Conservation (phyloP, 441 rosid species). For the Syzygium malaccense region DNA sequence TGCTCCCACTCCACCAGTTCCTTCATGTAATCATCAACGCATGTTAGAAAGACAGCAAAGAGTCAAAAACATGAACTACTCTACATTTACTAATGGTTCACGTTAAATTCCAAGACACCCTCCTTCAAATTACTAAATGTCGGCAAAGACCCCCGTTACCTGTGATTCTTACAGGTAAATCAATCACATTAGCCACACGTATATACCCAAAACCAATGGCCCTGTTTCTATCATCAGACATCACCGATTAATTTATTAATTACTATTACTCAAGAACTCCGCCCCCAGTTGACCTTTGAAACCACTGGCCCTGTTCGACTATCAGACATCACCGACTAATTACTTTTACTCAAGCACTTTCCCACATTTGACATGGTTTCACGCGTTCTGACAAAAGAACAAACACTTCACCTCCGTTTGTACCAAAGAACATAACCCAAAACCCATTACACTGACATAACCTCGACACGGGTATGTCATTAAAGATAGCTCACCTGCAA, state of each 20-base stretch:
- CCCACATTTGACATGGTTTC: not conserved
- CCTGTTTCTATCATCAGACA: not conserved
- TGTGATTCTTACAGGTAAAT: not conserved
- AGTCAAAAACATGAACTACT: not conserved
- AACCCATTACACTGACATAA: not conserved
- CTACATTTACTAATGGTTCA: not conserved
- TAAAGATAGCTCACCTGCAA: conserved; percentile 30
- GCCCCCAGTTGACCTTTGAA: not conserved
- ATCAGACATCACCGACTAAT: not conserved
- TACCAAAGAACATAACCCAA: not conserved
- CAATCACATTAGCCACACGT: not conserved
- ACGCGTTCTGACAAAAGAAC: not conserved
- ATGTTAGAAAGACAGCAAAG: not conserved
- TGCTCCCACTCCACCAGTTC: conserved; percentile 9
- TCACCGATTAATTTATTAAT: not conserved
- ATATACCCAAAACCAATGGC: not conserved
- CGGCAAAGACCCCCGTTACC: not conserved
- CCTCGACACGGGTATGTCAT: not conserved
- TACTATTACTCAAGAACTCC: not conserved
- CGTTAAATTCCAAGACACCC: not conserved
- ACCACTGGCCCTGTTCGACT: not conserved
- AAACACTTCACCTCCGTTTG: not conserved
- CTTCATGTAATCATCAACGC: not conserved
- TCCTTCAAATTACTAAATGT: not conserved
- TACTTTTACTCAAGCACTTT: not conserved